phyloP scores from a whole-genome alignment of 139 green algal species.

The Tetratostichococcus sp. region DNA sequence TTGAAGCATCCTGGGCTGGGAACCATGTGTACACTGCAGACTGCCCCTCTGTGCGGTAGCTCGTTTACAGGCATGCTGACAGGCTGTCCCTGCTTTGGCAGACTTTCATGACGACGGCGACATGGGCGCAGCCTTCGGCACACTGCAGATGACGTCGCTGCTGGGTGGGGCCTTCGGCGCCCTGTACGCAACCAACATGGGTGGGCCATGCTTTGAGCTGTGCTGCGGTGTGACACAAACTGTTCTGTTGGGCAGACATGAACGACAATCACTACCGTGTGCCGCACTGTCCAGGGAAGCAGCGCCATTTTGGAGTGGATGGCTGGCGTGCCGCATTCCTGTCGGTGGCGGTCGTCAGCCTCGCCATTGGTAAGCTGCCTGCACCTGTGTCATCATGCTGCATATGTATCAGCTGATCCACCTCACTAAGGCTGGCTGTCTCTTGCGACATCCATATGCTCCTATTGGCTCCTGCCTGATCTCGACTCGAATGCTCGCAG shows the following conservation, averaged over 20 bases:
- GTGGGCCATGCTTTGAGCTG: background rate
- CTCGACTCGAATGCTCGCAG: too few relatives aligned
- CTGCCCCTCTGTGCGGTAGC: too few relatives aligned
- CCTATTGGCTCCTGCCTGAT: too few relatives aligned
- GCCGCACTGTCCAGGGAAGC: conserved; percentile 9
- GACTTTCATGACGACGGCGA: conserved; percentile 44
- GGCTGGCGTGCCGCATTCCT: conserved; percentile 69
- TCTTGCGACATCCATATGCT: too few relatives aligned
- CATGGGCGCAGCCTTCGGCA: conserved; percentile 62
- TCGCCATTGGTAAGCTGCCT: conserved; percentile 15
- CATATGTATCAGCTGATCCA: too few relatives aligned
- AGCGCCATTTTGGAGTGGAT: conserved; percentile 35
- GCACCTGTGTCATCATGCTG: too few relatives aligned
- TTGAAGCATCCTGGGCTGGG: too few relatives aligned
- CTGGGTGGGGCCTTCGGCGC: conserved; percentile 41
- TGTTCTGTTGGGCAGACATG: too few relatives aligned
- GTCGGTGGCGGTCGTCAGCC: conserved; percentile 39
- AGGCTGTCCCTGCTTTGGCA: conserved; percentile 51
- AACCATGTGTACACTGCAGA: background rate
- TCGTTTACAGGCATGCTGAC: too few relatives aligned
- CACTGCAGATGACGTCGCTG: conserved; percentile 47
- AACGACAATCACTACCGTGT: too few relatives aligned
- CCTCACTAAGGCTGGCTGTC: too few relatives aligned
- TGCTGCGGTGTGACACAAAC: background rate
- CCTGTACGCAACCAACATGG: conserved; percentile 72